A percentile compares a stretch with the other conserved stretches of the same genome.
Conservation (phyloP, 176 grass and related monocot genomes). For the Alopecurus myosuroides region DNA sequence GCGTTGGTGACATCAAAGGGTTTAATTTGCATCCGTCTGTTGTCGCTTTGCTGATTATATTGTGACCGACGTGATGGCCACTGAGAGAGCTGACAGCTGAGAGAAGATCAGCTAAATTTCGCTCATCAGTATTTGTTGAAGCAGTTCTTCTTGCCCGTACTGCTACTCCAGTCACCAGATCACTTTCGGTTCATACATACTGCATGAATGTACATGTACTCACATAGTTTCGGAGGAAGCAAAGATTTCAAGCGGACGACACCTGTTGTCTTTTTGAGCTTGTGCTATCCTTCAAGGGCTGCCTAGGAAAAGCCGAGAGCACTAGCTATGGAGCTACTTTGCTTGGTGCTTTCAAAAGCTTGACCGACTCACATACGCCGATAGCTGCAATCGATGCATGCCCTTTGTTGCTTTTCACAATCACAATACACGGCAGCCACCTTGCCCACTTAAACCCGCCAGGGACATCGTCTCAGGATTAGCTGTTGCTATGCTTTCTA, state of each 20-base stretch:
- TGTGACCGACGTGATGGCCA: neutral
- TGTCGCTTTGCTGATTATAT: neutral
- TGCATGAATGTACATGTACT: too few relatives aligned
- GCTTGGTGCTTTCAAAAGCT: neutral
- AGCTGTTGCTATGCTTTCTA: too few relatives aligned
- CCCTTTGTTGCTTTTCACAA: too few relatives aligned
- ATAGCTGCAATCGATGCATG: too few relatives aligned
- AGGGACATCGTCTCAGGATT: too few relatives aligned
- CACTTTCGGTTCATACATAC: too few relatives aligned
- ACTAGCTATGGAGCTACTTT: neutral
- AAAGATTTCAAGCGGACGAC: neutral
- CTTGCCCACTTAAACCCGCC: too few relatives aligned
- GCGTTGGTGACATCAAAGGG: neutral
- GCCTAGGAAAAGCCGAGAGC: neutral
- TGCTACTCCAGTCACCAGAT: neutral
- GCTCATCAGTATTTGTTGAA: neutral
- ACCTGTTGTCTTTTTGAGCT: neutral
- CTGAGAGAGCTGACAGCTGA: neutral
- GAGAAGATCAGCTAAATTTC: neutral
- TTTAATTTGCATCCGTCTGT: neutral
- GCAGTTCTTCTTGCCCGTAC: neutral
- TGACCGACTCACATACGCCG: neutral
- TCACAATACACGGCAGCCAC: too few relatives aligned
- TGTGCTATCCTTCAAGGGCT: neutral
- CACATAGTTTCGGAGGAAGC: neutral